Base-by-base conservation (phyloP, 2,329 filamentous ascomycete genomes). In the Aspergillus pseudotamarii region DNA sequence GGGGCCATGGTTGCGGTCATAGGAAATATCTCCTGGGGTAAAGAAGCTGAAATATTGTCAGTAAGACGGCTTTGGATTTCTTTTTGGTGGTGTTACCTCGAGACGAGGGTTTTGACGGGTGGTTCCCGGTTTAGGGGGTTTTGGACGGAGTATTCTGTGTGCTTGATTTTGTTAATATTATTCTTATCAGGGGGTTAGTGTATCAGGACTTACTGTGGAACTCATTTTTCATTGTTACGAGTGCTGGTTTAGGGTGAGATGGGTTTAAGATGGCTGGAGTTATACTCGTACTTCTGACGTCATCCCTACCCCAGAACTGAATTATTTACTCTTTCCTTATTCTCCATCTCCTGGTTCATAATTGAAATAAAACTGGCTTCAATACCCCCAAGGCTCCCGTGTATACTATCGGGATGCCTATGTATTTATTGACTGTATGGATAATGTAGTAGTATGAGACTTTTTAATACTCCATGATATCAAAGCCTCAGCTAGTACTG, bases 1-100 rank as follows among this genome's bases (percentile, higher is more conserved):
- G 10, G 82, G 79, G 11, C 83, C 83, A 71, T 87, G 85, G 62
- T 87, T 88, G 34, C 86, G 82, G 70, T 88, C 84, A 69, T 87
- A 88, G 34, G 81, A 81, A 34, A 78, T 78, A 41, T 75, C 76
- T 23, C 83, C 84, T 50, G 74, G 77, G 1, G 85, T 86, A 53
- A 88, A 79, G 72, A 86, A 88, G 56, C 80, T 84, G 55, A 6
- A 21, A 16, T 50, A 16, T 61, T 54, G 63, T 28, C 43, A 19
- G 58, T 32, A 19, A 6, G 51, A 30, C 55, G 8, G 34, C 12
- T 6, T 36, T 12, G 4, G 12, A 12, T 4, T 16, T 26, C 2
- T n/a, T 21, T 50, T 3, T 14, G 16, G 12, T 2, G 8, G 26
- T 8, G 23, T 30, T 70, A 75, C 75, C 67, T 74, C 12, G 68